Base-by-base conservation (phyloP, 257 asterid species). In the Salvia splendens region DNA sequence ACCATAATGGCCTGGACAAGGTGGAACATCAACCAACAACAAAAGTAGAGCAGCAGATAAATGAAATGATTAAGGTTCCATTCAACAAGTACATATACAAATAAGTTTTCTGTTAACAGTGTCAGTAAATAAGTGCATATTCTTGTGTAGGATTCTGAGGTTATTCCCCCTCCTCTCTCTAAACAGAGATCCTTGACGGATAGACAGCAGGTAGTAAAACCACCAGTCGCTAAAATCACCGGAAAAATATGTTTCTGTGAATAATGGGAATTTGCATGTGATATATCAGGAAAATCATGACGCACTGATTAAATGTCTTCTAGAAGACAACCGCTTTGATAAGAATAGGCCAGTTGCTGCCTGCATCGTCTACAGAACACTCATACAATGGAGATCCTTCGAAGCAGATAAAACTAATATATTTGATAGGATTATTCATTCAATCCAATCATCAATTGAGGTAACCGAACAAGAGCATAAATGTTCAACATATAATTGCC, bases 171-270 rank as follows among this genome's bases (percentile, higher is more conserved):
- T 52, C 72, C 65, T 64, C 88, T 91, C 59, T 82, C 77, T 12
- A 91, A 85, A 83, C 97, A 88, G 82, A 88, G 87, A 86, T 88
- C 96, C 68, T 78, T 91, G 75, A 88, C 93, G 57, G 93, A 91
- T 59, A 82, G 86, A 78, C 97, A 88, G 80, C 97, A 91, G 95
- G 97, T 84, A 85, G 14, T 49, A 75, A 71, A 77, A 68, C 69
- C 20, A 70, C 9, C 61, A 8, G 6, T 40, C 1, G 11, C 28
- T 51, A 64, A 71, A 28, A 54, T 12, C 28, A 57, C 3, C 30
- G 24, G 12, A 30, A 12, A 20, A 24, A 28, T 45, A 4, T 33
- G 65, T 11, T n/a, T 30, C 28, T 50, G 49, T 9, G 57, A 20
- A 67, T 6, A 73, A 16, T n/a, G 5, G 11, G 32, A 11, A 11